Base-by-base conservation (phyloP, 108 stramenopile species). In the Stephanodiscus minutulus region DNA sequence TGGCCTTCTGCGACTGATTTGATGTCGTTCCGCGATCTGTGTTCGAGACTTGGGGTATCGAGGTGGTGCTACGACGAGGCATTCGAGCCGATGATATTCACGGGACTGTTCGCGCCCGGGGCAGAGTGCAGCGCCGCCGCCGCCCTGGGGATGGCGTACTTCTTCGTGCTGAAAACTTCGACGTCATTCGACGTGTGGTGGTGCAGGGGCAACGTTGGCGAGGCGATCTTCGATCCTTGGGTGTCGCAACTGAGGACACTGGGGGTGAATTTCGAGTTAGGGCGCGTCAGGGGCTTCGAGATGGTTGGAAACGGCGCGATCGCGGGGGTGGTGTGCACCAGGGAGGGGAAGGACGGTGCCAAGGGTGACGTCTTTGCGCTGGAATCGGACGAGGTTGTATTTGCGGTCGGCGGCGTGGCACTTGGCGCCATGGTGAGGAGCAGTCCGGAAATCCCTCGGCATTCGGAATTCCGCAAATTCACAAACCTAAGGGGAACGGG, bases 121-220 rank as follows among this genome's bases (percentile, higher is more conserved):
- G 80, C 81, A 31, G 87, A 91, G 70, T 91, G 89, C 67, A 81
- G 78, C 61, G 92, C 92, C 1, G 92, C 92, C 3, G 92, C 90
- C 0, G 92, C 92, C 0, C 52, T 93, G 74, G 92, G 92, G 10
- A 93, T 93, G 92, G 87, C 90, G 10, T 93, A 91, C 76, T 93
- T 91, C 65, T 93, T 93, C 73, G 90, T 93, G 5, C 66, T 93
- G 54, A 83, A 67, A 54, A 82, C 67, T 50, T 90, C 90, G 60
- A 87, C 85, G 20, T 83, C 88, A 7, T 93, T 93, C 70, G 92
- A 93, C 76, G 92, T 91, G 0, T 63, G 86, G 24, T 93, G 92
- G 92, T 91, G 87, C 44, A 73, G 66, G 39, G 39, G 92, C 0
- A 93, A 91, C 31, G 86, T 91, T 73, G 92, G 92, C 0, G 88